Evolutionary conservation across 768 basidiomycete species (phyloP).

Genomic region (Candolleomyces eurysporus): DNA sequence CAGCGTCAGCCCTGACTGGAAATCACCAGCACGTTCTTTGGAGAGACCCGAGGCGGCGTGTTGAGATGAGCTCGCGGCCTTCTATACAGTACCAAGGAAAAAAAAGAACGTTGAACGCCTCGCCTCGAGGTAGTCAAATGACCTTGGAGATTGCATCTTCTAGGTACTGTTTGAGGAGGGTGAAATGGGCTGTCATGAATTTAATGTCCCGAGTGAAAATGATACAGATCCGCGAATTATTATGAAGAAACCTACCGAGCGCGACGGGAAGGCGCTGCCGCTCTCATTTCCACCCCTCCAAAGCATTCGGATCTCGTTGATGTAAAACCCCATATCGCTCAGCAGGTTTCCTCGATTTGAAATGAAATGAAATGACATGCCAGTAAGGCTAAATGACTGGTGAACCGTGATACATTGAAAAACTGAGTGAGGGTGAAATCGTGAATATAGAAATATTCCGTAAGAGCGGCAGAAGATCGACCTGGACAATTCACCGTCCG

Average conservation of each 20-base stretch:
- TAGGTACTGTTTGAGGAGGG: not conserved
- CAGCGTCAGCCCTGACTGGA: not conserved
- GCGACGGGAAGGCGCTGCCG: too few species aligned
- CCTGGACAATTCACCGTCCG: too few species aligned
- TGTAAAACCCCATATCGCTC: not conserved
- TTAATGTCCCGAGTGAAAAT: not conserved
- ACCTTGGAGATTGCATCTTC: not conserved
- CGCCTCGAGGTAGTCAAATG: not conserved
- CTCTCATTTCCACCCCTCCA: too few species aligned
- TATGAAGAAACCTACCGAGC: too few species aligned
- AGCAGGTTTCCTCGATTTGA: too few species aligned
- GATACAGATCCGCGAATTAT: not conserved
- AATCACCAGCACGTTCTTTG: not conserved
- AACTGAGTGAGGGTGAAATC: not conserved
- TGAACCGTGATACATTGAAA: not conserved
- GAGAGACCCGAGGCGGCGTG: not conserved
- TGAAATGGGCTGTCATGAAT: not conserved
- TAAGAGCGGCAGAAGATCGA: not conserved
- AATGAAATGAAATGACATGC: too few species aligned
- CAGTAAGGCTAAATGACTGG: too few species aligned
- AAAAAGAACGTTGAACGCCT: not conserved
- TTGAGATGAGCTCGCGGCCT: too few species aligned
- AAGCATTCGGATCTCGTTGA: not conserved
- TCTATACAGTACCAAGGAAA: too few species aligned
- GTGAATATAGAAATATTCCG: not conserved